A percentile compares a stretch with the other conserved stretches of the same genome.
These are phyloP conservation scores for Phytopythium oedochilum DNA, from an alignment of 352 stramenopile species.

Conservation along the genomic window DNA sequence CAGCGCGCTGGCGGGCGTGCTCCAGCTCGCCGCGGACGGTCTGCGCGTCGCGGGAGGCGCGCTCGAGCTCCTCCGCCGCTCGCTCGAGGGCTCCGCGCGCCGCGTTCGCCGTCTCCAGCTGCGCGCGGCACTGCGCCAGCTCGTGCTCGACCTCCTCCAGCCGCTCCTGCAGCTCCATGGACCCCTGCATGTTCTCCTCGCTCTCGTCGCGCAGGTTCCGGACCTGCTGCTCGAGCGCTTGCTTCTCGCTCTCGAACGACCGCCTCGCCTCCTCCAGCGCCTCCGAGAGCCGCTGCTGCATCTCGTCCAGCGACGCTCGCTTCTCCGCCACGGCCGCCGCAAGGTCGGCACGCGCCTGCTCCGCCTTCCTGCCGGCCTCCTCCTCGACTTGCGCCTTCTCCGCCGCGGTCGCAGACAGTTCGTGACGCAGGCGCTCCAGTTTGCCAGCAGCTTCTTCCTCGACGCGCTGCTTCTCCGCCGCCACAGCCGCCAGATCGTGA, in stretches of 20 bases:
- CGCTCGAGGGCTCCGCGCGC: constrained; percentile 21
- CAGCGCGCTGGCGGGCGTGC: constrained; percentile 22
- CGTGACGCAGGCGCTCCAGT: constrained; percentile 17
- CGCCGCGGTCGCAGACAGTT: constrained; percentile 16
- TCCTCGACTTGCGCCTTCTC: constrained; percentile 29
- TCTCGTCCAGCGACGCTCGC: constrained; percentile 14
- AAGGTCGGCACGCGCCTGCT: constrained; percentile 19
- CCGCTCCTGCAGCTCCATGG: constrained; percentile 54
- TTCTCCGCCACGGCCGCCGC: constrained; percentile 10
- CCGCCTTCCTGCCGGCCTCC: constrained; percentile 16
- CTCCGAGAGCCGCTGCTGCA: constrained; percentile 22
- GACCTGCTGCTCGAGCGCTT: constrained; percentile 49
- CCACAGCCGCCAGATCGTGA: constrained; percentile 33
- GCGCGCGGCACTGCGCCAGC: constrained; percentile 17
- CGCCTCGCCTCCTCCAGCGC: constrained; percentile 15
- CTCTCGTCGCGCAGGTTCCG: constrained; percentile 61
- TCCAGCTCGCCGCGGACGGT: constrained; percentile 26
- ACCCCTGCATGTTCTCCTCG: constrained; percentile 49
- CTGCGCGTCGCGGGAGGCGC: not conserved
- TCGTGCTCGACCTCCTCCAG: constrained; percentile 50
- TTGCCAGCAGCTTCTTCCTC: constrained; percentile 21
- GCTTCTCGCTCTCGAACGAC: constrained; percentile 17
- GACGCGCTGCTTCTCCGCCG: constrained; percentile 18
- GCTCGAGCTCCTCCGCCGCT: constrained; percentile 24
- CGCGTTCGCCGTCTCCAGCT: constrained; percentile 24